A percentile compares a stretch with the other conserved stretches of the same genome.
Conservation (phyloP, 495 filamentous ascomycete species). For the Penicillium antarcticum region DNA sequence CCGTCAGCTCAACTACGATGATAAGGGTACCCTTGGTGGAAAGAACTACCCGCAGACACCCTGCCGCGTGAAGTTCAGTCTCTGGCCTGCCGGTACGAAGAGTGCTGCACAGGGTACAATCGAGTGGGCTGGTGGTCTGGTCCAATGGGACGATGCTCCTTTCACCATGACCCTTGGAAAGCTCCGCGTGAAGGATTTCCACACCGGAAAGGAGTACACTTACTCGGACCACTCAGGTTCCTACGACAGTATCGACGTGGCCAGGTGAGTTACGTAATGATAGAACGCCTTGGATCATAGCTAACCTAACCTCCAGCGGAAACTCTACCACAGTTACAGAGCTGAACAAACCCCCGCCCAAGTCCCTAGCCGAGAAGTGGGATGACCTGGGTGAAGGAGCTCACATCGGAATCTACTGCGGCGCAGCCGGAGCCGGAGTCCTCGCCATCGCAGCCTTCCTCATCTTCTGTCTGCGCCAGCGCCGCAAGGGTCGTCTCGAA, state of each 20-base stretch:
- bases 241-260: constrained; percentile 39
- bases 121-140: constrained; percentile 47
- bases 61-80: constrained; percentile 74
- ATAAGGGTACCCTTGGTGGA: constrained; percentile 48
- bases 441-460: constrained; percentile 45
- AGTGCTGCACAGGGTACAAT: constrained; percentile 51
- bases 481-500: constrained; percentile 62
- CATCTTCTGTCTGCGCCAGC: constrained; percentile 65
- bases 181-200: constrained; percentile 36
- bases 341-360: constrained; percentile 28
- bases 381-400: constrained; percentile 48
- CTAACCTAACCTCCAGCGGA: constrained; percentile 29
- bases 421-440: constrained; percentile 48
- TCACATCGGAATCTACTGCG: constrained; percentile 59
- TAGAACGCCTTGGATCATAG: neutral
- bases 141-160: constrained; percentile 62
- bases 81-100: constrained; percentile 74
- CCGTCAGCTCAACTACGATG: constrained; percentile 57
- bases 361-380: constrained; percentile 55
- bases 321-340: constrained; percentile 53
- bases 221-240: constrained; percentile 34
- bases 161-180: constrained; percentile 66
- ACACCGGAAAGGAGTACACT: constrained; percentile 36
- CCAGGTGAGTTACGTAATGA: constrained; percentile 42
- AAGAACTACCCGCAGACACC: constrained; percentile 87